A percentile compares a stretch with the other conserved stretches of the same genome.
Evolutionary conservation across 164 flowering plant genomes (phyloP).

Genomic region (Protea cynaroides): DNA sequence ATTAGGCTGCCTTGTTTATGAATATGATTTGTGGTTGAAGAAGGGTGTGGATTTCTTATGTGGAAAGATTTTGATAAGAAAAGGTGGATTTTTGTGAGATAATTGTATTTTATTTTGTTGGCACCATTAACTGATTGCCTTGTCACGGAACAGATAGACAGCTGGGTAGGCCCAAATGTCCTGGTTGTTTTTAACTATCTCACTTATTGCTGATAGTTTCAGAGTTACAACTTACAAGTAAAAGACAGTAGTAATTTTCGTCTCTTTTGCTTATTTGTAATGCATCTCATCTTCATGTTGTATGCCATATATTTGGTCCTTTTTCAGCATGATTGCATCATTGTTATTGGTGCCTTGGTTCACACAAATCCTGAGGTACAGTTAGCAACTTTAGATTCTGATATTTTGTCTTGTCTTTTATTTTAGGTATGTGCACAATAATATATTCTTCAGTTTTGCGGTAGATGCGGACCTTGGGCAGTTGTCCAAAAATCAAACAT

Average conservation of each 20-base stretch:
- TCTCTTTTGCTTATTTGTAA: background rate
- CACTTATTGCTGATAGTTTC: too few relatives aligned
- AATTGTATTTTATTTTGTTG: too few relatives aligned
- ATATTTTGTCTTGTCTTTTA: background rate
- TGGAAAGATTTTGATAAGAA: too few relatives aligned
- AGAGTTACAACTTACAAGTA: too few relatives aligned
- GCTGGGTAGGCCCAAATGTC: too few relatives aligned
- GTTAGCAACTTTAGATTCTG: background rate
- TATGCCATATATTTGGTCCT: background rate
- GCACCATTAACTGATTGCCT: too few relatives aligned
- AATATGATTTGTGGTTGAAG: too few relatives aligned
- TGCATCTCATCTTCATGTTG: constrained; percentile 1
- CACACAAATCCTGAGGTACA: background rate
- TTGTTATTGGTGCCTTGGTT: background rate
- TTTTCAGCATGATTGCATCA: background rate
- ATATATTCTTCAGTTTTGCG: constrained; percentile 98
- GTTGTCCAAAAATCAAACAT: constrained; percentile 39
- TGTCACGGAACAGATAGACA: too few relatives aligned
- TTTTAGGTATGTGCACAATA: constrained; percentile 97
- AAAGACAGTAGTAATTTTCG: background rate
- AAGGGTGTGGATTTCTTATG: too few relatives aligned
- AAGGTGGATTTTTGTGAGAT: too few relatives aligned
- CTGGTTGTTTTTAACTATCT: too few relatives aligned
- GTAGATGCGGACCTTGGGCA: constrained; percentile 89
- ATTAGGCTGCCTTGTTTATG: too few relatives aligned